Base-by-base conservation (phyloP, 768 basidiomycete genomes). In the Mycena galericulata region DNA sequence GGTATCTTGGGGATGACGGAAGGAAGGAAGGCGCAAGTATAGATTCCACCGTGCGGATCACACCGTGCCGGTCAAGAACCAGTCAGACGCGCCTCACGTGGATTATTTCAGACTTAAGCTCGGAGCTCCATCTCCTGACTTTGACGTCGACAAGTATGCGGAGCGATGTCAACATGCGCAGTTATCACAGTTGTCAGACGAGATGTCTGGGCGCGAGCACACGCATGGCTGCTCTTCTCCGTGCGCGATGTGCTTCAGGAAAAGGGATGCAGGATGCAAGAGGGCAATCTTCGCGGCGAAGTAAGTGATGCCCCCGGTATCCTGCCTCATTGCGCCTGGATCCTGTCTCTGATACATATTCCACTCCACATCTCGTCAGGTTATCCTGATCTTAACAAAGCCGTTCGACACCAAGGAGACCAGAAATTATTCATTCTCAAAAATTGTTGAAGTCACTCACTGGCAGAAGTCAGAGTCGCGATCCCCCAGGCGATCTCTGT, bases 161-260 rank as follows among this genome's bases (percentile, higher is more conserved):
- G 51, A 6, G 51, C 51, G 32, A 54, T 22, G 30, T 20, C 6
- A 36, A 17, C 32, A 54, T 54, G 17, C 51, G 15, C 6, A 17
- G 8, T 32, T 54, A 9, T 54, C 51, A 20, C 51, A 5, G 51
- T 32, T 54, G 6, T 32, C 51, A 17, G 51, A 54, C 2, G n/a
- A 54, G n/a, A 27, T 54, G 5, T 32, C 36, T 54, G 51, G 51
- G 32, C 18, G 15, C 51, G 51, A 54, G 51, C 51, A 22, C 32
- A 54, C 51, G n/a, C n/a, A 36, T 54, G 51, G 51, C 18, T 54
- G 32, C 5, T 54, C 8, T 34, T 32, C 18, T 54, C 51, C 22
- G 51, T 54, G 51, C 32, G 51, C 47, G 51, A 54, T 22, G 51
- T 54, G 22, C 51, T 54, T 30, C 32, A 54, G 51, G 36, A 27